These are phyloP conservation scores for Xylariales sp. DNA, from an alignment of 2,329 filamentous ascomycete genomes.

Conservation along the genomic window DNA sequence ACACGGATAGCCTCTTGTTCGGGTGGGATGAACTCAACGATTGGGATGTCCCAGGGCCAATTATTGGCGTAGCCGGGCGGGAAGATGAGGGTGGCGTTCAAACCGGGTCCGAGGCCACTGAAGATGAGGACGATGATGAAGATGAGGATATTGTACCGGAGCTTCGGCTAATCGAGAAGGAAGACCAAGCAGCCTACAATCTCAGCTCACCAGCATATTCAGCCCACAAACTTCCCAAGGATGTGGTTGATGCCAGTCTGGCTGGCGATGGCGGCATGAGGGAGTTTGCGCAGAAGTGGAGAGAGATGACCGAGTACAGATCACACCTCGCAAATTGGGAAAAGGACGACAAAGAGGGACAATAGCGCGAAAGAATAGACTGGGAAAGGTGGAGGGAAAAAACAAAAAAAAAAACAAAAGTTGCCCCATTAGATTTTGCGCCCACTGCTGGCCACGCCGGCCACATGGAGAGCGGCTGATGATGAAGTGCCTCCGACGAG, in stretches of 20 bases:
- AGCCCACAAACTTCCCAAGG: slow-evolving; percentile 90
- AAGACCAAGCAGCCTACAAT: slow-evolving; percentile 84
- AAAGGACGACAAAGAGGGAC: slow-evolving; percentile 15
- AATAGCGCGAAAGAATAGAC: no score
- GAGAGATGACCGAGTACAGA: slow-evolving; percentile 41
- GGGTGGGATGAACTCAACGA: slow-evolving; percentile 83
- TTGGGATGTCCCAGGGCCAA: slow-evolving; percentile 56
- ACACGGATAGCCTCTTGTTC: slow-evolving; percentile 86
- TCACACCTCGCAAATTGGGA: slow-evolving; percentile 22
- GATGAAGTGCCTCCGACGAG: no score
- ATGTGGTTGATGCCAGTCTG: slow-evolving; percentile 73
- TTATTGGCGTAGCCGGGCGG: slow-evolving; percentile 46
- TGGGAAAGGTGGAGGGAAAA: no score
- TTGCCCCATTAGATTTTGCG: no score
- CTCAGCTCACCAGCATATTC: slow-evolving; percentile 86
- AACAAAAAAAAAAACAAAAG: no score
- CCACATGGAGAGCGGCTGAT: no score
- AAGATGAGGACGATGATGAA: slow-evolving; percentile 41
- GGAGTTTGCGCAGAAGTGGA: slow-evolving; percentile 77
- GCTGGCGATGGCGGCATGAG: slow-evolving; percentile 71
- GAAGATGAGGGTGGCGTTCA: slow-evolving; percentile 33
- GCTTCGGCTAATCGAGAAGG: slow-evolving; percentile 74
- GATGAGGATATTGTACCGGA: slow-evolving; percentile 65
- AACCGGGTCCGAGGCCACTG: slow-evolving; percentile 24
- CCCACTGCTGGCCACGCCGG: no score